Conservation (phyloP, 2,329 filamentous ascomycete species). For the Dryadomyces quercivorus region DNA sequence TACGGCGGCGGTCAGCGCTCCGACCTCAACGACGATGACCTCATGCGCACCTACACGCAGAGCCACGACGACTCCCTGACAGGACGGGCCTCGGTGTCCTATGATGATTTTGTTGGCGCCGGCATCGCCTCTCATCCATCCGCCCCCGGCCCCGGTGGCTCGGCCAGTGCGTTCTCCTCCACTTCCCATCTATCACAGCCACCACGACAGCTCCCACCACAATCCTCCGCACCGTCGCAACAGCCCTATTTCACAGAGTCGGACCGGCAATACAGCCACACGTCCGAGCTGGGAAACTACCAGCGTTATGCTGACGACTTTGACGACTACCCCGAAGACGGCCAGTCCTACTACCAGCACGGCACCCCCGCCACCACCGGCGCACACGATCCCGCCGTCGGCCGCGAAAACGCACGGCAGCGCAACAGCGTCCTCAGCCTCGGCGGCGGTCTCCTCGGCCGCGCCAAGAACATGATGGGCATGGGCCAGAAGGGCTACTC, state of each 20-base stretch:
- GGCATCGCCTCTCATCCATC: constrained; percentile 36
- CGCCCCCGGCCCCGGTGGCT: constrained; percentile 14
- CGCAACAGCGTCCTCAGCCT: constrained; percentile 82
- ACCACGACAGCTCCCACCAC: neutral
- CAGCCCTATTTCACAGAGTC: constrained; percentile 30
- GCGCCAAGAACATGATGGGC: constrained; percentile 80
- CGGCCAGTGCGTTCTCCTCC: constrained; percentile 14
- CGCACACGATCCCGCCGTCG: constrained; percentile 21
- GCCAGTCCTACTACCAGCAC: constrained; percentile 72
- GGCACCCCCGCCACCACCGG: constrained; percentile 46
- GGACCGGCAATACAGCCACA: constrained; percentile 53
- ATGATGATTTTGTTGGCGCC: constrained; percentile 85
- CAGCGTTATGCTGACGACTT: constrained; percentile 80
- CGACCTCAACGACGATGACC: constrained; percentile 56
- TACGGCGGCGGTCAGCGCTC: constrained; percentile 70
- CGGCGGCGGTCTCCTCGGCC: constrained; percentile 77
- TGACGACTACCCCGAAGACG: constrained; percentile 70
- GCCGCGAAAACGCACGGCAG: constrained; percentile 49
- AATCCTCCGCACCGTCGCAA: constrained; percentile 13
- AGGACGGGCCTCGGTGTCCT: constrained; percentile 74
- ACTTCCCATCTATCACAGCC: neutral
- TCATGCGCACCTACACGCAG: constrained; percentile 63
- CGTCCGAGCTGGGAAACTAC: constrained; percentile 76
- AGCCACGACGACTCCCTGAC: constrained; percentile 41
- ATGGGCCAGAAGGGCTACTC: constrained; percentile 74